Evolutionary conservation across 192 early-diverging fungal genomes (phyloP).

Genomic region (Ambispora gerdemannii): DNA sequence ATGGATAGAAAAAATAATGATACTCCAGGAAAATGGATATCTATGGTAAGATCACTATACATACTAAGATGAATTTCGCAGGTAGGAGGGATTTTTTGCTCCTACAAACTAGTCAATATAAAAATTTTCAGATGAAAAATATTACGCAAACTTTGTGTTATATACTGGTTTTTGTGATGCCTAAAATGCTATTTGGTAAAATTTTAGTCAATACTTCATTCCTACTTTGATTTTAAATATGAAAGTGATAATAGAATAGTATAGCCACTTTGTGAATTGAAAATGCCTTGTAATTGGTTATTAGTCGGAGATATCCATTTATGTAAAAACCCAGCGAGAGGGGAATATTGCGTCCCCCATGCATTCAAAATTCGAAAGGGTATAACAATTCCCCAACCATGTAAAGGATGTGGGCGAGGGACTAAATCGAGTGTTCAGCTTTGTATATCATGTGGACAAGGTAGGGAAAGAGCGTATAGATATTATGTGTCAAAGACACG

Average conservation of each 20-base stretch:
- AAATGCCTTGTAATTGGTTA: constrained; percentile 23
- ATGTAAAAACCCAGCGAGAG: not conserved
- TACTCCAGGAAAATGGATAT: too few relatives aligned
- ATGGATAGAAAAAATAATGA: constrained; percentile 15
- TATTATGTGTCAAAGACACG: too few relatives aligned
- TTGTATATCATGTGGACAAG: constrained; percentile 10
- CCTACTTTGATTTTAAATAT: constrained; percentile 20
- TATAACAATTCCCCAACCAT: constrained; percentile 17
- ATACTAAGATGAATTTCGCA: too few relatives aligned
- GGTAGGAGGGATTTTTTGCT: too few relatives aligned
- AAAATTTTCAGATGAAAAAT: too few relatives aligned
- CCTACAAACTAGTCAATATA: too few relatives aligned
- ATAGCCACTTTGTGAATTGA: not conserved
- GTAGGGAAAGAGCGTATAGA: constrained; percentile 7
- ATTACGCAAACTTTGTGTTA: too few relatives aligned
- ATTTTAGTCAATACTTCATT: too few relatives aligned
- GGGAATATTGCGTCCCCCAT: not conserved
- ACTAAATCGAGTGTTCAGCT: constrained; percentile 20
- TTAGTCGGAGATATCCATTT: constrained; percentile 6
- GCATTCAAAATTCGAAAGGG: constrained; percentile 23
- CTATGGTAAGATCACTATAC: too few relatives aligned
- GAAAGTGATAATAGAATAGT: constrained; percentile 14
- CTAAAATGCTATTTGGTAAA: too few relatives aligned
- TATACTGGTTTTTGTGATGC: too few relatives aligned
- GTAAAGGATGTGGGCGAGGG: constrained; percentile 13